phyloP scores from a whole-genome alignment of 2,329 filamentous ascomycete species.

The Blastomyces parvus region DNA sequence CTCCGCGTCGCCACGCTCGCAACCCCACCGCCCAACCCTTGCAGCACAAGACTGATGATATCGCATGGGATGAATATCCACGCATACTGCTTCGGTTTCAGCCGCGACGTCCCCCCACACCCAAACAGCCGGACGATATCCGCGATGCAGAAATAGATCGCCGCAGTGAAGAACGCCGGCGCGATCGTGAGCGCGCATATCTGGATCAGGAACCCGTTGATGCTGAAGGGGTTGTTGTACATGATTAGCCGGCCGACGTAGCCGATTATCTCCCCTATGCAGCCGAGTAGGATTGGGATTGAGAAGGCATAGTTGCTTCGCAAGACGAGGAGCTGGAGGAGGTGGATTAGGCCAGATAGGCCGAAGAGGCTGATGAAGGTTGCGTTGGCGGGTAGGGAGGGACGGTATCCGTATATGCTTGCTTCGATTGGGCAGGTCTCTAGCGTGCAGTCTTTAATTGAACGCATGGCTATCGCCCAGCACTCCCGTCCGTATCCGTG shows the following conservation, averaged over 20 bases:
- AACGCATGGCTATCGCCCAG: background rate
- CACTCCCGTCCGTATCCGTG: background rate
- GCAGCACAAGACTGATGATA: slow-evolving; percentile 34
- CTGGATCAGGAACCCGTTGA: slow-evolving; percentile 56
- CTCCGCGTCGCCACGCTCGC: slow-evolving; percentile 18
- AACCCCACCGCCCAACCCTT: slow-evolving; percentile 35
- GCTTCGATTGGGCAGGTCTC: slow-evolving; percentile 31
- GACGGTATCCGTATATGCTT: slow-evolving; percentile 38
- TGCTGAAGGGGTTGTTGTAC: slow-evolving; percentile 49
- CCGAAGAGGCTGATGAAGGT: slow-evolving; percentile 37
- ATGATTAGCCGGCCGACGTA: slow-evolving; percentile 53
- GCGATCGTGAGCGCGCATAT: slow-evolving; percentile 52
- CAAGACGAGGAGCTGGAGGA: slow-evolving; percentile 29
- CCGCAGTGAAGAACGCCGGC: slow-evolving; percentile 51
- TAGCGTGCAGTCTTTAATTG: slow-evolving; percentile 25
- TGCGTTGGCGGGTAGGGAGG: slow-evolving; percentile 34
- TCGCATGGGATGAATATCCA: slow-evolving; percentile 36
- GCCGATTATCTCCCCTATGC: slow-evolving; percentile 50
- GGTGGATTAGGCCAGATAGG: slow-evolving; percentile 31
- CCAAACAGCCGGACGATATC: slow-evolving; percentile 34
- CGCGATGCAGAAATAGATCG: slow-evolving; percentile 57
- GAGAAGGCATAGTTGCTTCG: slow-evolving; percentile 29
- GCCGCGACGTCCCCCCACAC: slow-evolving; percentile 32
- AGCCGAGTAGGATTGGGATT: slow-evolving; percentile 47
- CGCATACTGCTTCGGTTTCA: slow-evolving; percentile 28